Base-by-base conservation (phyloP, 2,329 filamentous ascomycete genomes). In the Hypoxylon sp. region DNA sequence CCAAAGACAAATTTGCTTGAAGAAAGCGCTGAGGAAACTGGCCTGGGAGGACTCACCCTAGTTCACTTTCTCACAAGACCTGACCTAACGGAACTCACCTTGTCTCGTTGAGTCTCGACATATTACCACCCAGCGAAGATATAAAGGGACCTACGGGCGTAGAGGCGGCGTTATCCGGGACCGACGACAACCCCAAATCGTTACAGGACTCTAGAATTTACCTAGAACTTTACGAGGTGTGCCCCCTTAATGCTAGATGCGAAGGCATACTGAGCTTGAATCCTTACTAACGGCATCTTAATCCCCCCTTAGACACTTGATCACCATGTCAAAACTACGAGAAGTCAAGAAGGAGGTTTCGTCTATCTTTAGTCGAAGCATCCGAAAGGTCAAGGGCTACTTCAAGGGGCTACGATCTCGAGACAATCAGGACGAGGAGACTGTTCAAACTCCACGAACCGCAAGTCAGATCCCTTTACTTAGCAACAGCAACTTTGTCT, bases 1-100 rank as follows among this genome's bases (percentile, higher is more conserved):
- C 13, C 1, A 7, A 6, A 10, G 7, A 6, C 19, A 17, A 14
- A 3, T 13, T 11, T 30, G 3, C 23, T 43, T 11, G 9, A 5
- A 5, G 14, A 14, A 17, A 25, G 17, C 36, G 17, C 23, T 19
- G 6, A 34, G 38, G 6, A 6, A n/a, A 21, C 5, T 17, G 17
- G 52, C 10, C 1, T n/a, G 17, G 2, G 3, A 2, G 25, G 10
- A 13, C 28, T 28, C 9, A 14, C 34, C 32, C 13, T 50, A 55
- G 58, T 59, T 63, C 48, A 4, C 13, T 28, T 32, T 13, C 9
- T 58, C 49, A 66, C 53, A 13, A 34, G 30, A 55, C 51, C 28
- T 11, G 48, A 50, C 32, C 45, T n/a, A 11, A 50, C 45, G 5
- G 1, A 11, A 38, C 14, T 57, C 34, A 28, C 14, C 14, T 62